Conservation (phyloP, 2,329 filamentous ascomycete genomes). For the Penicillium sp. region DNA sequence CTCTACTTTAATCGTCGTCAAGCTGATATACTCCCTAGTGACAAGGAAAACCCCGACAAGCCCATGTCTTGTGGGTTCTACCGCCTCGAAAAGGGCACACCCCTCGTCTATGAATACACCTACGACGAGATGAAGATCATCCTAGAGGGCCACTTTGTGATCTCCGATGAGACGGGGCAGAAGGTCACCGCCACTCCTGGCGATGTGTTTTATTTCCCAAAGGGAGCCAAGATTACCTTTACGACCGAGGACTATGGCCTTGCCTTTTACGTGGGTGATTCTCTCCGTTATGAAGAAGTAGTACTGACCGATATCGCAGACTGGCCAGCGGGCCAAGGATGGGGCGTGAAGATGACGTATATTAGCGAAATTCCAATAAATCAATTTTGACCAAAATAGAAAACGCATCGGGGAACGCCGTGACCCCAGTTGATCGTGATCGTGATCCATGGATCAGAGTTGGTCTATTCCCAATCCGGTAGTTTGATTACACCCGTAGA, state of each 20-base stretch:
- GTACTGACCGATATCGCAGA: slow-evolving; percentile 19
- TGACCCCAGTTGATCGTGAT: slow-evolving; percentile 2
- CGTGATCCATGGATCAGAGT: slow-evolving; percentile 17
- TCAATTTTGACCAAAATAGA: background rate
- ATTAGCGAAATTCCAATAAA: background rate
- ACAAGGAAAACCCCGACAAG: slow-evolving; percentile 52
- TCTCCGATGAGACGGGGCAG: slow-evolving; percentile 58
- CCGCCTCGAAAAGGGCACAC: slow-evolving; percentile 62
- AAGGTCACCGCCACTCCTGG: slow-evolving; percentile 56
- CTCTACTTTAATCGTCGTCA: background rate
- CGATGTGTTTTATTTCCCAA: slow-evolving; percentile 65
- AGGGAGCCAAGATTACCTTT: slow-evolving; percentile 62
- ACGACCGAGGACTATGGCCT: slow-evolving; percentile 57
- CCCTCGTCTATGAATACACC: slow-evolving; percentile 62
- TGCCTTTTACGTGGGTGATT: slow-evolving; percentile 50
- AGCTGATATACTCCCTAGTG: slow-evolving; percentile 32
- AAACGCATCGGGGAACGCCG: slow-evolving; percentile 6
- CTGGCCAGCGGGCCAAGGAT: slow-evolving; percentile 30
- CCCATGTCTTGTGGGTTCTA: slow-evolving; percentile 63
- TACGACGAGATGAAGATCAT: slow-evolving; percentile 74
- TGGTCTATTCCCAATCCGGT: slow-evolving; percentile 17
- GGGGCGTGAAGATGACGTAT: slow-evolving; percentile 15
- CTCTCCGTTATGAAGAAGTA: background rate
- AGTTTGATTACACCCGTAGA: slow-evolving; percentile 18
- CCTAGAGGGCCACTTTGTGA: slow-evolving; percentile 61